A percentile compares a stretch with the other conserved stretches of the same genome.
These are phyloP conservation scores for Saprolegnia parasitica DNA, from an alignment of 352 stramenopile genomes.

Conservation along the genomic window DNA sequence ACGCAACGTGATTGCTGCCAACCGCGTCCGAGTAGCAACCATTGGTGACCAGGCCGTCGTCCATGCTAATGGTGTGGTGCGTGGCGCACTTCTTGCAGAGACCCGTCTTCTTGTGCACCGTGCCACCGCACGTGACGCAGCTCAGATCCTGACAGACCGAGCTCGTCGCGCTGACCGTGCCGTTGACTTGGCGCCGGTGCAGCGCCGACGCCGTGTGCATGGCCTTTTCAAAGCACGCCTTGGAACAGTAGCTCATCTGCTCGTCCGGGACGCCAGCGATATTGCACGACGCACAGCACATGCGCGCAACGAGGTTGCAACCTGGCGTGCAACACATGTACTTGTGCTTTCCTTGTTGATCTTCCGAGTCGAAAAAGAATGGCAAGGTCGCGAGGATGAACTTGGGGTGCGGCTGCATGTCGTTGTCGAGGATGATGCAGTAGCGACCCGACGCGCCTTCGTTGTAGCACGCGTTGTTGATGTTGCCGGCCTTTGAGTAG, in stretches of 20 bases:
- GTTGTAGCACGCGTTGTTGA: constrained; percentile 88
- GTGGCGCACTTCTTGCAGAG: constrained; percentile 78
- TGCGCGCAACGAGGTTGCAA: constrained; percentile 75
- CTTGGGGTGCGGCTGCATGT: constrained; percentile 85
- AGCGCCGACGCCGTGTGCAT: constrained; percentile 72
- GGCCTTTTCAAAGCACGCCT: constrained; percentile 81
- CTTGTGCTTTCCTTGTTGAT: constrained; percentile 73
- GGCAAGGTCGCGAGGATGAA: constrained; percentile 73
- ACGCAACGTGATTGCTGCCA: constrained; percentile 67
- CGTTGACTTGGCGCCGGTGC: constrained; percentile 78
- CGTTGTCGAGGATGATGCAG: constrained; percentile 71
- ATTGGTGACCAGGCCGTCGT: constrained; percentile 53
- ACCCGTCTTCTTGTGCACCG: constrained; percentile 56
- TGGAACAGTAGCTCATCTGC: constrained; percentile 82
- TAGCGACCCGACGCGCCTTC: constrained; percentile 77
- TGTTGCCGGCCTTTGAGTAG: constrained; percentile 85
- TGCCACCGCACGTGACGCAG: constrained; percentile 67
- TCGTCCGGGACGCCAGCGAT: constrained; percentile 78
- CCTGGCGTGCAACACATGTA: constrained; percentile 67
- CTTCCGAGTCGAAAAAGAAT: constrained; percentile 85
- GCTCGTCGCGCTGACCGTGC: constrained; percentile 64
- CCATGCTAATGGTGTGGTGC: constrained; percentile 35
- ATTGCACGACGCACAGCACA: constrained; percentile 82
- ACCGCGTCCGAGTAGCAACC: constrained; percentile 70
- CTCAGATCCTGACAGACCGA: constrained; percentile 55